Evolutionary conservation across 108 stramenopile species (phyloP).

Genomic region (Pelagomonas calceolata): DNA sequence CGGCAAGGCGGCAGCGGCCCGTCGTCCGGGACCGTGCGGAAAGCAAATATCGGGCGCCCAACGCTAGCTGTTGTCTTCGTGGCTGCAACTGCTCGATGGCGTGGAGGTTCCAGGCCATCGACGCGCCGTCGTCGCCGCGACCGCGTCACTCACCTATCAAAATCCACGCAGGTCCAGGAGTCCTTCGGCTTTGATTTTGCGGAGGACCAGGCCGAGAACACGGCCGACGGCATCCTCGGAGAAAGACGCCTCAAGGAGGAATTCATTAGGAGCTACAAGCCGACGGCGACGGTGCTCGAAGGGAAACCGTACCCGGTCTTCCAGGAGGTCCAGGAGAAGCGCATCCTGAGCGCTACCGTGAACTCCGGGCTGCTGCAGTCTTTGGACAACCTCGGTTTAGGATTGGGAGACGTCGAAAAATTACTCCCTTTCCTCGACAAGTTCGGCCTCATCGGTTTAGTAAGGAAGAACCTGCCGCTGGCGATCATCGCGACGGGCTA

Average conservation of each 20-base stretch:
- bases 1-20: too few relatives aligned
- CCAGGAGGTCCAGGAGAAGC: background rate
- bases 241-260: background rate
- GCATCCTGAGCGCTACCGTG: background rate
- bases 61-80: too few relatives aligned
- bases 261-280: background rate
- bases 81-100: too few relatives aligned
- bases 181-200: conserved; percentile 65
- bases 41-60: too few relatives aligned
- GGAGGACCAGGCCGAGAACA: conserved; percentile 65
- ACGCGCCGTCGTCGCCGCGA: conserved; percentile 26
- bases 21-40: too few relatives aligned
- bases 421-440: background rate
- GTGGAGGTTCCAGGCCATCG: too few relatives aligned
- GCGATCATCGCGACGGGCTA: background rate
- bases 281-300: background rate
- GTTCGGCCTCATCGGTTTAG: background rate
- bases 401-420: background rate
- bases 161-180: conserved; percentile 22
- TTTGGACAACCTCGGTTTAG: background rate
- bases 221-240: conserved; percentile 20
- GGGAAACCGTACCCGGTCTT: background rate
- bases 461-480: background rate
- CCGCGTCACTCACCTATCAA: conserved; percentile 23
- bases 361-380: background rate